Evolutionary conservation across 2,329 filamentous ascomycete species (phyloP).

Genomic region (Biscogniauxia marginata): DNA sequence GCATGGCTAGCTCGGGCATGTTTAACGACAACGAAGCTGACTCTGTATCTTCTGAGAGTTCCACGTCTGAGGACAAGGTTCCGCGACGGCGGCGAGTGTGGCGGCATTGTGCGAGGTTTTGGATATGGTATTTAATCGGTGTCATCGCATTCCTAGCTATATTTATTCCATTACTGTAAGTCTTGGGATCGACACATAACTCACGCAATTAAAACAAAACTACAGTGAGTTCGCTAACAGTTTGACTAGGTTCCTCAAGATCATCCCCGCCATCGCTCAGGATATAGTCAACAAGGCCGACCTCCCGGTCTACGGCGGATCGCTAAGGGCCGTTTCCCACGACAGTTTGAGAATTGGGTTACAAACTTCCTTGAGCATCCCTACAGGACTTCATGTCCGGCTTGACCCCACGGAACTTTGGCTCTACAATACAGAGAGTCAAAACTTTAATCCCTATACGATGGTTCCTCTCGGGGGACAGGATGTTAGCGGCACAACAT

Average conservation of each 20-base stretch:
- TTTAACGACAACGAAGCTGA: background rate
- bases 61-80: background rate
- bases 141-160: slow-evolving; percentile 38
- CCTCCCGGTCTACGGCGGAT: slow-evolving; percentile 35
- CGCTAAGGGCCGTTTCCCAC: slow-evolving; percentile 34
- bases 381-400: slow-evolving; percentile 34
- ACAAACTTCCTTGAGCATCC: slow-evolving; percentile 35
- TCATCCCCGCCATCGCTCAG: slow-evolving; percentile 41
- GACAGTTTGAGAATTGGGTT: slow-evolving; percentile 35
- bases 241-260: slow-evolving; percentile 35
- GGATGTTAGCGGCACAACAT: slow-evolving; percentile 33
- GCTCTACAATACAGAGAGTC: slow-evolving; percentile 33
- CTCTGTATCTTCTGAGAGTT: background rate
- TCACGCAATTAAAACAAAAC: background rate
- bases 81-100: slow-evolving; percentile 26
- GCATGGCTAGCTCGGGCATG: background rate
- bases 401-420: slow-evolving; percentile 35
- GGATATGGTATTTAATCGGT: slow-evolving; percentile 36
- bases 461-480: slow-evolving; percentile 23
- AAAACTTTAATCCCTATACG: slow-evolving; percentile 30
- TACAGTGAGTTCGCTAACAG: too few species aligned
- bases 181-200: background rate
- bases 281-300: slow-evolving; percentile 36
- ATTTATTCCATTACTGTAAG: slow-evolving; percentile 39
- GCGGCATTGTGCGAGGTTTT: slow-evolving; percentile 38